Base-by-base conservation (phyloP, 2,329 filamentous ascomycete species). In the Dactylella cylindrospora region DNA sequence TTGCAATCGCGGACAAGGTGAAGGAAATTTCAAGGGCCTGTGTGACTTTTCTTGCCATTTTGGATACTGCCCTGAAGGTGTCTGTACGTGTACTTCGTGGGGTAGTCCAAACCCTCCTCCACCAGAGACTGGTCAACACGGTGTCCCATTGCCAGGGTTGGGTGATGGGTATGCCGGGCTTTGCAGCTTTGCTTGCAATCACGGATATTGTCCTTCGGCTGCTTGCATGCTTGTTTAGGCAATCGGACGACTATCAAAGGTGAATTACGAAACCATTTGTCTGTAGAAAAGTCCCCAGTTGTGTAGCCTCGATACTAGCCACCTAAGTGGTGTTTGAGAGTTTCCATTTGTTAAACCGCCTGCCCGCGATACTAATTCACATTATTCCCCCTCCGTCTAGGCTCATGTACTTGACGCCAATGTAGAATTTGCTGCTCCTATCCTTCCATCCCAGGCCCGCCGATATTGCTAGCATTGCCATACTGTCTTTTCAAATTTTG, bases 141-240 rank as follows among this genome's bases (percentile, higher is more conserved):
- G 74, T 0, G 72, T 71, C 28, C 74, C 74, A 3, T 41, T 71
- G 2, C 46, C 68, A 0, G 72, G 72, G 1, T 65, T 71, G 20
- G 67, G 70, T 29, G 70, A 72, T 2, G 68, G 70, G 1, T 79
- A 78, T 60, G 62, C 72, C 31, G 76, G 75, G 0, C 71, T 79
- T 12, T 78, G 77, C 64, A 76, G 72, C 53, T 79, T 72, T 61
- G 70, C 74, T 9, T 78, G 76, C 38, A 74, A 72, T 57, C 74
- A 76, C 66, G 76, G 75, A 0, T 78, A 78, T 57, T 77, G 75
- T 44, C 76, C 76, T 0, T 40, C 67, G 4, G 70, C 70, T 28
- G 66, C 66, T 43, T 67, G 66, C 52, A 46, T 54, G 57, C 39
- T 29, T 32, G 50, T 25, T 19, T 53, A 26, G 44, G 20, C 10